Conservation (phyloP, 1,284 basidiomycete genomes). For the Naganishia sp. region DNA sequence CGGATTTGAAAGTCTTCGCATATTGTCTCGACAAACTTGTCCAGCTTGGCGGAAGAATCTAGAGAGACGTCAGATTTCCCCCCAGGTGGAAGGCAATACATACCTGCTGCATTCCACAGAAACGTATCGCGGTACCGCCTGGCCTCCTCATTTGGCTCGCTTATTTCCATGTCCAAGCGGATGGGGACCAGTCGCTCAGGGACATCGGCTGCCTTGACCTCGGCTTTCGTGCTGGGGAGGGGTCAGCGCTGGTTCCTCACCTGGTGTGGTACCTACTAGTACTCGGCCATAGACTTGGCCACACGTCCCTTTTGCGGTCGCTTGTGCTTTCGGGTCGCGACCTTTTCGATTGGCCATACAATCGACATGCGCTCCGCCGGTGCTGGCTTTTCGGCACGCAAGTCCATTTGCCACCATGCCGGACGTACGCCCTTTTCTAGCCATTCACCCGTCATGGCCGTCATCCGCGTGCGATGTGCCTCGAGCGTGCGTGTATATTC, state of each 20-base stretch:
- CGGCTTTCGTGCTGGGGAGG: slow-evolving; percentile 37
- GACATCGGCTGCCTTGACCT: slow-evolving; percentile 51
- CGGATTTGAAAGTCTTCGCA: slow-evolving; percentile 89
- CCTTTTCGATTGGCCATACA: slow-evolving; percentile 61
- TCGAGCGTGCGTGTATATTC: slow-evolving; percentile 55
- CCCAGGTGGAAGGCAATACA: slow-evolving; percentile 38
- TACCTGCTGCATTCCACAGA: slow-evolving; percentile 92
- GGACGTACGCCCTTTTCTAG: slow-evolving; percentile 15
- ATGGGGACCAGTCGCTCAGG: slow-evolving; percentile 75
- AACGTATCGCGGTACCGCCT: slow-evolving; percentile 94
- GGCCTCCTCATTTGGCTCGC: slow-evolving; percentile 61
- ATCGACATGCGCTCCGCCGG: slow-evolving; percentile 67
- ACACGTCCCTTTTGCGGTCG: slow-evolving; percentile 47
- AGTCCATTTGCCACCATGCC: slow-evolving; percentile 33
- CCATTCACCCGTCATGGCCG: slow-evolving; percentile 18
- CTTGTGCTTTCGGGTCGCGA: slow-evolving; percentile 53
- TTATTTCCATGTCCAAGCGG: slow-evolving; percentile 80
- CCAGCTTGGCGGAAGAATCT: slow-evolving; percentile 87
- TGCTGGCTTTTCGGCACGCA: slow-evolving; percentile 51
- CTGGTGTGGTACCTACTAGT: slow-evolving; percentile 25
- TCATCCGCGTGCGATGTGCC: slow-evolving; percentile 44
- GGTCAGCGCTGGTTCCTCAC: not conserved
- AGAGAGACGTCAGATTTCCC: slow-evolving; percentile 27
- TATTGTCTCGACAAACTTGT: slow-evolving; percentile 83
- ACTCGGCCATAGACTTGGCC: slow-evolving; percentile 57